Base-by-base conservation (phyloP, 2,329 filamentous ascomycete genomes). In the Penicillium sp. region DNA sequence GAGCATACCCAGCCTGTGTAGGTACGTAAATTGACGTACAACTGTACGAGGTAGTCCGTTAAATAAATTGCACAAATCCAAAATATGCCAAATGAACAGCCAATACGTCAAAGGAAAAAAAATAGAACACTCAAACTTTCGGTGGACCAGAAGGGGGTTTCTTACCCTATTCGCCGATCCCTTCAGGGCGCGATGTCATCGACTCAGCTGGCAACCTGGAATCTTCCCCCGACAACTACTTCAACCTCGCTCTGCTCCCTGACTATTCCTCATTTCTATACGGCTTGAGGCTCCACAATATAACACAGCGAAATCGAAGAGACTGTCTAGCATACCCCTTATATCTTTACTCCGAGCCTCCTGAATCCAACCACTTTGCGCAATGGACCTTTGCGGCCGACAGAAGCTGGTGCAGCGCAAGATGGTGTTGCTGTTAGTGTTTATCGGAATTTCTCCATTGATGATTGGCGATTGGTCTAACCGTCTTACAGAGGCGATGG, bases 401-500 rank as follows among this genome's bases (percentile, higher is more conserved):
- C 86, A 84, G 60, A 90, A 95, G 80, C 91, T 90, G 52, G 90
- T 93, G 67, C 90, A 95, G 84, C 90, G 91, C 78, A 97, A 97
- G 86, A 89, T 97, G 78, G 91, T 97, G 70, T 83, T 97, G 67
- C 82, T 97, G 89, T 95, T 59, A 70, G 67, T 67, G 53, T 52
- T 32, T 27, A 52, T 52, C 29, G 2, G 32, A 42, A 35, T n/a
- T 26, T 30, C 36, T 16, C 36, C 16, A 23, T 23, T 48, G 6
- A 26, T 41, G 11, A 27, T 47, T 41, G 34, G 23, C 19, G 40
- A 61, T 30, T 49, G 51, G 53, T 40, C 62, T 70, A 58, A 66
- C 59, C 39, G 50, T 40, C 46, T 49, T 53, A 58, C 65, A 96
- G 91, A 71, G 93, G 93, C 67, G 93, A 97, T 73, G 93, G 93